Base-by-base conservation (phyloP, 1,284 basidiomycete species). In the Rhodotorula sp. region DNA sequence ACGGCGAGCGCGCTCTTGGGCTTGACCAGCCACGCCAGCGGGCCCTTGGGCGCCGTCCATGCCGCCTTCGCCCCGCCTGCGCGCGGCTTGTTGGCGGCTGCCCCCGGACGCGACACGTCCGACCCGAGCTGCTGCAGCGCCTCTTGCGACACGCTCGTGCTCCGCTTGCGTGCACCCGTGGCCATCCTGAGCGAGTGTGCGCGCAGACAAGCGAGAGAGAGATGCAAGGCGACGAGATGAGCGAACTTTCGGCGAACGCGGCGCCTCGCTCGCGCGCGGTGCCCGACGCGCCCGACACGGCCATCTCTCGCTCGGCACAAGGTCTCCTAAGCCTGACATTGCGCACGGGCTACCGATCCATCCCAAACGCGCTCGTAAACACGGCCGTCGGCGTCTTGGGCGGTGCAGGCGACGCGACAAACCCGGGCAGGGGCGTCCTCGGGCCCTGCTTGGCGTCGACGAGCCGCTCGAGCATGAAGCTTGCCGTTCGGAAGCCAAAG, bases 401-500 rank as follows among this genome's bases (percentile, higher is more conserved):
- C n/a, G 44, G 44, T 9, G 25, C 44, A 13, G 67, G 67, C 42
- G 61, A 58, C 25, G 67, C 48, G 17, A 62, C 60, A 21, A 65
- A 74, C 7, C 64, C 67, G 1, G 72, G 69, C 41, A 74, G 17
- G 14, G 72, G 72, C 9, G 64, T 66, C 27, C 68, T 61, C 19
- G 50, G 56, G 34, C 34, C 34, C 44, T 53, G 34, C 48, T 17
- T 21, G 10, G 46, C 59, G 7, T 34, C 57, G 23, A 71, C 5
- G 25, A 64, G 57, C 16, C 49, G 53, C 7, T 27, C 45, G 52
- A 74, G 42, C 14, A 74, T 59, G 59, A 71, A 72, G 23, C 66
- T 67, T 56, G 67, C 66, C 17, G 74, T 73, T 23, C 75, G 68
- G 61, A 74, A 75, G 7, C 73, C 75, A 53, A 61, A 76, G 64